These are phyloP conservation scores for Chlorophyllum brunneum DNA, from an alignment of 768 basidiomycete species.

Conservation along the genomic window DNA sequence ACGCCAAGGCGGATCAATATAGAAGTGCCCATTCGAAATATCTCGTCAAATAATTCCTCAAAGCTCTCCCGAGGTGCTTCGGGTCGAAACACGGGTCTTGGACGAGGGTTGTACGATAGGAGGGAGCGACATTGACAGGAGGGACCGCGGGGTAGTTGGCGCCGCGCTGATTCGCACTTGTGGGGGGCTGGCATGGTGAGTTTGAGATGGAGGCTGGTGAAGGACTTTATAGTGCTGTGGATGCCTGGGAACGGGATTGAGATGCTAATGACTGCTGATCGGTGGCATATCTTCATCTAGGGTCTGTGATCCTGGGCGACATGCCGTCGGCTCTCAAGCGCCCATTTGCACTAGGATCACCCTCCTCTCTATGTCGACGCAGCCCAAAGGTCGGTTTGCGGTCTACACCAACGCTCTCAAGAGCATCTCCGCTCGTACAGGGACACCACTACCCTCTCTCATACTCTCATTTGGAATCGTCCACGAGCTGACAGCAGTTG, in stretches of 20 bases:
- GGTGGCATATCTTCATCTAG: too few relatives aligned
- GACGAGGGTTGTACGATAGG: neutral
- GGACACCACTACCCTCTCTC: slow-evolving; percentile 74
- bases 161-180: too few relatives aligned
- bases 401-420: slow-evolving; percentile 54
- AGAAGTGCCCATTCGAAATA: neutral
- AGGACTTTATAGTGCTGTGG: too few relatives aligned
- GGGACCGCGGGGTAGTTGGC: neutral
- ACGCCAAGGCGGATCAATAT: neutral
- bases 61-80: neutral
- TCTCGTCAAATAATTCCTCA: neutral
- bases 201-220: neutral
- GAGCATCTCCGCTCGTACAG: slow-evolving; percentile 62
- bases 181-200: neutral
- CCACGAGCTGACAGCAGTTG: slow-evolving; percentile 81
- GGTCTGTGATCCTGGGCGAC: too few relatives aligned
- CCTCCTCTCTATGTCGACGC: neutral
- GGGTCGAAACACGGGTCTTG: neutral
- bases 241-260: too few relatives aligned
- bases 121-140: neutral
- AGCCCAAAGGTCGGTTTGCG: slow-evolving; percentile 30
- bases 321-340: too few relatives aligned
- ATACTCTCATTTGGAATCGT: slow-evolving; percentile 74
- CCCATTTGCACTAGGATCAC: too few relatives aligned
- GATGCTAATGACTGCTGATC: too few relatives aligned